Evolutionary conservation across 2,329 filamentous ascomycete species (phyloP).

Genomic region (Penicillium sp.): DNA sequence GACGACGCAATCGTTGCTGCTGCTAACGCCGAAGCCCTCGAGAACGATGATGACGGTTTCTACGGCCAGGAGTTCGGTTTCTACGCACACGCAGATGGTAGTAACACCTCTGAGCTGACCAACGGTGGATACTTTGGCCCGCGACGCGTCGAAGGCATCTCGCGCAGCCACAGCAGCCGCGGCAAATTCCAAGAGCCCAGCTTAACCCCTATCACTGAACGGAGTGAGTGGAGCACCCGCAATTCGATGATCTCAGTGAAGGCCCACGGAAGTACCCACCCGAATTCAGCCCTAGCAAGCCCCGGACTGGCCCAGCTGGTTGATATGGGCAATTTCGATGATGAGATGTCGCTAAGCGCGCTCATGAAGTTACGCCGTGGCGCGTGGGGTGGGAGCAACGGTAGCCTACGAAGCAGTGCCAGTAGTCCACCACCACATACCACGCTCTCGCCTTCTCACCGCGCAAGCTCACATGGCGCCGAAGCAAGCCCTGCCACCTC

Average conservation of each 20-base stretch:
- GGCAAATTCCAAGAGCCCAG: constrained; percentile 79
- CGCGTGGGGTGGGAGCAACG: constrained; percentile 78
- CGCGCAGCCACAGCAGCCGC: constrained; percentile 67
- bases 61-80: constrained; percentile 98
- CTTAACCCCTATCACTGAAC: constrained; percentile 90
- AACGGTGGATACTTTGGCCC: constrained; percentile 89
- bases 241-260: constrained; percentile 80
- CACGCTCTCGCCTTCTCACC: constrained; percentile 32
- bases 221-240: constrained; percentile 91
- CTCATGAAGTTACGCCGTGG: constrained; percentile 68
- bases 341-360: constrained; percentile 69
- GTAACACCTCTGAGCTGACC: constrained; percentile 56
- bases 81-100: constrained; percentile 62
- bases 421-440: constrained; percentile 43
- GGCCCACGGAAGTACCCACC: constrained; percentile 48
- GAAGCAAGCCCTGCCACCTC: constrained; percentile 31
- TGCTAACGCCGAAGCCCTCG: constrained; percentile 88
- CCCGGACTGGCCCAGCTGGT: constrained; percentile 76
- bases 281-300: constrained; percentile 56
- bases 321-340: constrained; percentile 56
- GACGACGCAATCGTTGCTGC: constrained; percentile 92
- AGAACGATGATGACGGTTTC: constrained; percentile 87
- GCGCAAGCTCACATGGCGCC: constrained; percentile 35
- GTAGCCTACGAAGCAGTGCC: constrained; percentile 59
- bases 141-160: constrained; percentile 59